Base-by-base conservation (phyloP, 116 monocot genomes). In the Papilionanthe hybrid region DNA sequence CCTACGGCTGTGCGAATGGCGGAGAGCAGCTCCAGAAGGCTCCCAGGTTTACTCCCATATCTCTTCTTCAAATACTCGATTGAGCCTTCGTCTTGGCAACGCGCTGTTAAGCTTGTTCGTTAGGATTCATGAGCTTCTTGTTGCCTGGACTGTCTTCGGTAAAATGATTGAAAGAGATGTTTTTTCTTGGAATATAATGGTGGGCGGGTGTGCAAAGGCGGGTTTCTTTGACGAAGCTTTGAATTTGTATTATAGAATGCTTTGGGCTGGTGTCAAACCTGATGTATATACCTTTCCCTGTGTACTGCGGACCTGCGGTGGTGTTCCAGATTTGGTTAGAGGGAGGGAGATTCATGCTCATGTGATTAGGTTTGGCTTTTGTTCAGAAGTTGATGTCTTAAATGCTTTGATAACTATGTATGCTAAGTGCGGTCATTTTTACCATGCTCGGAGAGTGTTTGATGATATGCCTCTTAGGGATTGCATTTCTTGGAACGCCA, bases 151-250 rank as follows among this genome's bases (percentile, higher is more conserved):
- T 3, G 94, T 97, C 86, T 92, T 97, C 77, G 94, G 77, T 11
- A 91, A 84, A 81, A 98, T 98, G 93, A 67, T 86, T 19, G 83
- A 93, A 30, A 83, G 94, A 53, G 93, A 94, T 76, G 82, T 93
- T 67, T 98, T 94, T 67, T 92, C 94, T 42, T 99, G 95, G 98
- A 98, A 94, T 63, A 83, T 94, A 42, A 86, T 94, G 87, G 56
- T 93, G 28, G 85, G 90, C 19, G 93, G 93, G n/a, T 93, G 91
- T 58, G 91, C 84, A 0, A 92, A 94, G 78, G 71, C 80, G 5
- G 95, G 94, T 2, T 91, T 84, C 77, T 86, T 91, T 44, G 91
- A 93, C 2, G 92, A 93, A 80, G 92, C 91, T 1, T 60, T 93
- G 82, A 82, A 86, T 80, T 81, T 93, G 84, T 94, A 91, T 68